A percentile compares a stretch with the other conserved stretches of the same genome.
phyloP scores from a whole-genome alignment of 345 rosid genomes.

The Citrus sinensis region DNA sequence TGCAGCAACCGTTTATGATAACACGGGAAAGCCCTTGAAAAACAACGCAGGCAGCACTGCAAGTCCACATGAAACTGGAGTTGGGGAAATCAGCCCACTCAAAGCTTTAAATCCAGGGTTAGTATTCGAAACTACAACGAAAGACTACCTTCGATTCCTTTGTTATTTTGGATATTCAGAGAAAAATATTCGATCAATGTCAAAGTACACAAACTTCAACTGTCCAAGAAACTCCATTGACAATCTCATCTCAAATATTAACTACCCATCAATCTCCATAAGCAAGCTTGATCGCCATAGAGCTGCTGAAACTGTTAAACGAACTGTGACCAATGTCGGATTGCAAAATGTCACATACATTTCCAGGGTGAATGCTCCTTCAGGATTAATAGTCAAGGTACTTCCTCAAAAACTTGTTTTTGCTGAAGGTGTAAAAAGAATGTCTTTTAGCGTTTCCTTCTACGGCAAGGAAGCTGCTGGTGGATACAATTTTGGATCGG shows the following conservation, averaged over 20 bases:
- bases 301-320: conserved; percentile 24
- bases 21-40: conserved; percentile 41
- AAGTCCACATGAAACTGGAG: conserved; percentile 66
- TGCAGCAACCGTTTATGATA: conserved; percentile 53
- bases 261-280: conserved; percentile 79
- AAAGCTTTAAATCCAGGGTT: conserved; percentile 73
- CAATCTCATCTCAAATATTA: conserved; percentile 50
- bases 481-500: conserved; percentile 60
- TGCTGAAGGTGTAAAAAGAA: conserved; percentile 18
- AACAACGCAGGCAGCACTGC: conserved; percentile 43
- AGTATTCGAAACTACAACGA: conserved; percentile 52
- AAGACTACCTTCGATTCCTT: conserved; percentile 56
- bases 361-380: conserved; percentile 41
- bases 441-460: conserved; percentile 44
- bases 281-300: conserved; percentile 33
- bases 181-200: conserved; percentile 44
- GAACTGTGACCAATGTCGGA: conserved; percentile 65
- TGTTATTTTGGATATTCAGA: conserved; percentile 58
- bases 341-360: conserved; percentile 44
- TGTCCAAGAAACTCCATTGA: conserved; percentile 38
- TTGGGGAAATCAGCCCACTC: conserved; percentile 58
- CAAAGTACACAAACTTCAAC: conserved; percentile 35
- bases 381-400: conserved; percentile 53
- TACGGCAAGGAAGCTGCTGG: conserved; percentile 39
- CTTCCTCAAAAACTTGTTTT: conserved; percentile 45